Conservation (phyloP, 768 basidiomycete species). For the Gautieria morchelliformis region DNA sequence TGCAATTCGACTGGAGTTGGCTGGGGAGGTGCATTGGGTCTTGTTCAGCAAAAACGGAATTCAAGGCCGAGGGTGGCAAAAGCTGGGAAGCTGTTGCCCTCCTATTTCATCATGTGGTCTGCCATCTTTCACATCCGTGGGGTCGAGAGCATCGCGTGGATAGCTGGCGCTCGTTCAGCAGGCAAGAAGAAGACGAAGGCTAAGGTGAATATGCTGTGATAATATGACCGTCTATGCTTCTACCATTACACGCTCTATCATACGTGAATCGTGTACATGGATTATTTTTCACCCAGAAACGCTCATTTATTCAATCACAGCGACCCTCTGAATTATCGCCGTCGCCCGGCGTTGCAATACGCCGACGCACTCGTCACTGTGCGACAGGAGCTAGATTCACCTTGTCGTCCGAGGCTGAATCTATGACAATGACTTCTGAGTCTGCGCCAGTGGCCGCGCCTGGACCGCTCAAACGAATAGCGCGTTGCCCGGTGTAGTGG, state of each 20-base stretch:
- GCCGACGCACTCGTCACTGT: conserved; percentile 39
- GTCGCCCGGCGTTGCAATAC: conserved; percentile 19
- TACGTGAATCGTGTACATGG: conserved; percentile 1
- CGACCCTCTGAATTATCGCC: conserved; percentile 8
- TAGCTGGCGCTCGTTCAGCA: conserved; percentile 65
- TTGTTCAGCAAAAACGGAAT: conserved; percentile 66
- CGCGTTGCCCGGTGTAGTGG: too few relatives aligned
- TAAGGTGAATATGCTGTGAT: conserved; percentile 60
- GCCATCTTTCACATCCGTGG: not conserved
- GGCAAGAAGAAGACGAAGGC: conserved; percentile 71
- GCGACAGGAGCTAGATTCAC: conserved; percentile 46
- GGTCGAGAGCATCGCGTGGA: conserved; percentile 74
- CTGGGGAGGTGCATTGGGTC: too few relatives aligned
- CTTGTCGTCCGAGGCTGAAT: conserved; percentile 48
- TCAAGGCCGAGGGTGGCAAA: conserved; percentile 82
- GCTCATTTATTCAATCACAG: conserved; percentile 16
- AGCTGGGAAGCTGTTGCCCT: conserved; percentile 77
- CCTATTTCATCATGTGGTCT: conserved; percentile 8
- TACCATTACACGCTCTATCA: conserved; percentile 5
- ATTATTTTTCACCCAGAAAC: conserved; percentile 34
- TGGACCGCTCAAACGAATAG: too few relatives aligned
- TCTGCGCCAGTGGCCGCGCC: conserved; percentile 14
- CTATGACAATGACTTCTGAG: conserved; percentile 31
- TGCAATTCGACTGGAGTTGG: too few relatives aligned
- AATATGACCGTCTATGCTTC: conserved; percentile 15